Conservation (phyloP, 2,329 filamentous ascomycete genomes). For the Endothia cerciana region DNA sequence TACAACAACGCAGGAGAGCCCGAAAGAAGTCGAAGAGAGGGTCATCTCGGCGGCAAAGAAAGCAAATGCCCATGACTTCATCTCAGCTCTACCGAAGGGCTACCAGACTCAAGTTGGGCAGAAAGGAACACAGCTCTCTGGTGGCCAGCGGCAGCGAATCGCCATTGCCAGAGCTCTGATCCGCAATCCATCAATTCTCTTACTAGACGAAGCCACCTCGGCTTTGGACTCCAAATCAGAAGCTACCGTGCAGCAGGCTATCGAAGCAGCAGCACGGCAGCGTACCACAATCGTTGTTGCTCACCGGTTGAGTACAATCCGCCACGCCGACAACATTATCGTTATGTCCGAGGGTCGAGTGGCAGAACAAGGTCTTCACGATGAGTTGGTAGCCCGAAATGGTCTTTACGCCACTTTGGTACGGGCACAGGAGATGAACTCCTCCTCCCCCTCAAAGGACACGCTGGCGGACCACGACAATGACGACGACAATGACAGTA, state of each 20-base stretch:
- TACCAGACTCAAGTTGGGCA: background rate
- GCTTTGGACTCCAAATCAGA: background rate
- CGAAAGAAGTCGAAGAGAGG: background rate
- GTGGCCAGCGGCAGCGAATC: background rate
- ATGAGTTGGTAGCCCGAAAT: constrained; percentile 51
- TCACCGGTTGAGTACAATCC: constrained; percentile 59
- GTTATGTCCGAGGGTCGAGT: constrained; percentile 62
- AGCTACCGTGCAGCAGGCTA: background rate
- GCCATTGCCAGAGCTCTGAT: background rate
- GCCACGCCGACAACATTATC: constrained; percentile 65
- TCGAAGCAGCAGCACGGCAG: constrained; percentile 37
- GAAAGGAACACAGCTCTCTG: background rate
- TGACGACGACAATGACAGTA: background rate
- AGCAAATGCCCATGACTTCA: background rate
- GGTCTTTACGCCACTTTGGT: constrained; percentile 59
- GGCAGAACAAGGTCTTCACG: constrained; percentile 64
- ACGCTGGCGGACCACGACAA: too few species aligned
- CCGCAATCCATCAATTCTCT: background rate
- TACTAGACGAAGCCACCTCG: background rate
- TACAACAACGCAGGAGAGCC: too few species aligned
- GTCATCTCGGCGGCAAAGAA: background rate
- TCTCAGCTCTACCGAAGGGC: background rate
- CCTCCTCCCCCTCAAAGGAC: too few species aligned
- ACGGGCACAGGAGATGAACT: too few species aligned
- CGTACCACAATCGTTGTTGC: constrained; percentile 69